Percentiles rank a stretch among this genome's conserved stretches.
Evolutionary conservation across 305 asterid genomes (phyloP).

Genomic region (Lippia alba): DNA sequence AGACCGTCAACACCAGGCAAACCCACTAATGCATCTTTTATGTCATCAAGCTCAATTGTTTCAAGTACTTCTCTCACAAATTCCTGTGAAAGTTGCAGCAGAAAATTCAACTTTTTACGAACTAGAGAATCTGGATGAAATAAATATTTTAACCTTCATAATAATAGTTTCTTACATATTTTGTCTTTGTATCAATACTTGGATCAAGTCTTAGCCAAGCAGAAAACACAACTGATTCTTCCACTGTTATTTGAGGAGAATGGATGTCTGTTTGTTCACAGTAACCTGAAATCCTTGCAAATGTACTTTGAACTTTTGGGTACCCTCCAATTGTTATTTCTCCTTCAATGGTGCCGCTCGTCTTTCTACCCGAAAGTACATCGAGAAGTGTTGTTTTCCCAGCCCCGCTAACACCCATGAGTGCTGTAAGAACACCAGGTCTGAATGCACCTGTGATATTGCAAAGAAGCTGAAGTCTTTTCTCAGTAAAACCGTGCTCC

Average conservation of each 20-base stretch:
- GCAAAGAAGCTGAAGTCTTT: slow-evolving; percentile 54
- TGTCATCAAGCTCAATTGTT: slow-evolving; percentile 64
- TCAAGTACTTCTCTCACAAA: slow-evolving; percentile 72
- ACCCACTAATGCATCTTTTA: slow-evolving; percentile 65
- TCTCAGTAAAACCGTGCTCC: slow-evolving; percentile 49
- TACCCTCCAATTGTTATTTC: slow-evolving; percentile 62
- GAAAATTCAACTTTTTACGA: too few species aligned
- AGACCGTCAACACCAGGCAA: slow-evolving; percentile 57
- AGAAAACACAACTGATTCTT: slow-evolving; percentile 67
- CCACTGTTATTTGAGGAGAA: slow-evolving; percentile 73
- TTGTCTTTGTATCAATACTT: slow-evolving; percentile 55
- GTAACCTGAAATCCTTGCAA: slow-evolving; percentile 63
- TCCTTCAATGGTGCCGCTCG: slow-evolving; percentile 62
- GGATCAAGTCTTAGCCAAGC: slow-evolving; percentile 76
- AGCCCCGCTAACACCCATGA: slow-evolving; percentile 77
- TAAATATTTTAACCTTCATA: too few species aligned
- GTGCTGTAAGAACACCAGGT: slow-evolving; percentile 70
- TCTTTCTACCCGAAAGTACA: slow-evolving; percentile 70
- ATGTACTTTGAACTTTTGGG: slow-evolving; percentile 63
- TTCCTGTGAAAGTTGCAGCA: slow-evolving; percentile 39
- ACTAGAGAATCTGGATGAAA: too few species aligned
- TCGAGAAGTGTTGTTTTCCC: slow-evolving; percentile 77
- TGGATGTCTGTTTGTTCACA: slow-evolving; percentile 75
- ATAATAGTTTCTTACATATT: too few species aligned
- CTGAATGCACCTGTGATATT: slow-evolving; percentile 62